Base-by-base conservation (phyloP, 2,329 filamentous ascomycete genomes). In the Fonsecaea pugnacius region DNA sequence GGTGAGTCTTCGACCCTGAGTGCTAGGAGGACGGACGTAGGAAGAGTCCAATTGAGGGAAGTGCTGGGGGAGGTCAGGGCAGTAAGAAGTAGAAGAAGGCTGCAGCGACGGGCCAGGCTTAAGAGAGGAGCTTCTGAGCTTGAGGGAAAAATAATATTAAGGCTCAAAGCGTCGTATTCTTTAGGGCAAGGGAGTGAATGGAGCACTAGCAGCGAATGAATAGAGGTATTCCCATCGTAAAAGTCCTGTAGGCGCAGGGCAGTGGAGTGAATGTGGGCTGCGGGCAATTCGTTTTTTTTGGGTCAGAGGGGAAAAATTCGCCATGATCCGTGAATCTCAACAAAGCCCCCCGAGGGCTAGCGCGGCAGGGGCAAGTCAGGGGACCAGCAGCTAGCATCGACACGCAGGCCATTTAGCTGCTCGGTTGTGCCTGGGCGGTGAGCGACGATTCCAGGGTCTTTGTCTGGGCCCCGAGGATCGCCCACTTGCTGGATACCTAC, bases 241-340 rank as follows among this genome's bases (percentile, higher is more conserved):
- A 40, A 59, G 48, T 51, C 24, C 21, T 33, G 14, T 7, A 24
- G 27, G 43, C 9, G 33, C 33, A 59, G 46, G 57, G 43, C 21
- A 43, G 57, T 59, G 57, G 55, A 58, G 55, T 46, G 54, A 58
- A 46, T 51, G 56, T 59, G 57, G 57, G 57, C 32, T 32, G 51
- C 51, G 27, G 51, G 51, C 51, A 33, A 53, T 33, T 33, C 35
- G 3, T 30, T 59, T 59, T 59, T 59, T 59, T 59, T 53, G 27
- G 51, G n/a, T n/a, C 51, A 24, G 38, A 51, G 46, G 57, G 57
- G n/a, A 33, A 43, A 58, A 48, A 59, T 46, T 30, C 57, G 46
- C 43, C 43, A 59, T 59, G n/a, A 36, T 27, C 27, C 51, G 24
- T 32, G 27, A 33, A 33, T 51, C 57, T 59, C 57, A 59, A 59